Evolutionary conservation across 2,329 filamentous ascomycete species (phyloP).

Genomic region (Trichoderma sp.): DNA sequence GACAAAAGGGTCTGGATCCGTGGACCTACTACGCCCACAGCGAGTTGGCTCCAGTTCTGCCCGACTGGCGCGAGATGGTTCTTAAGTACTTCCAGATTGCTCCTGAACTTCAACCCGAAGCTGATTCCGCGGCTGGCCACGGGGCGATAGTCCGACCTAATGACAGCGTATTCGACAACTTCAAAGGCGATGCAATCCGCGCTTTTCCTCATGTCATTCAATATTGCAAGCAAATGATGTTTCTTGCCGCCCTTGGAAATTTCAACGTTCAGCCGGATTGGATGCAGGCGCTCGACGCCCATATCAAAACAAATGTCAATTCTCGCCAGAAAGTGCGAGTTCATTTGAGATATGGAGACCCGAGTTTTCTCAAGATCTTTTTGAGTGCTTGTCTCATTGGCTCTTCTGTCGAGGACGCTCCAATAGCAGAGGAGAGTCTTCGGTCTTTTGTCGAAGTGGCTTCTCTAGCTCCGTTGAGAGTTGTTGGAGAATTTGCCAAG

Average conservation of each 20-base stretch:
- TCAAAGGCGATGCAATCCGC: slow-evolving; percentile 50
- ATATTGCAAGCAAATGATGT: slow-evolving; percentile 64
- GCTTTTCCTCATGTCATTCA: slow-evolving; percentile 71
- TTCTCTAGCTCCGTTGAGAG: slow-evolving; percentile 54
- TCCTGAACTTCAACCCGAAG: slow-evolving; percentile 41
- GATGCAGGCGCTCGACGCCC: slow-evolving; percentile 76
- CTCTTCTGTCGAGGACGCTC: slow-evolving; percentile 51
- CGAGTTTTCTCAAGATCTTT: slow-evolving; percentile 46
- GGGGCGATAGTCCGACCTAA: slow-evolving; percentile 19
- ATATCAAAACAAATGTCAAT: slow-evolving; percentile 70
- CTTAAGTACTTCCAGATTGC: slow-evolving; percentile 51
- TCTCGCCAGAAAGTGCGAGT: slow-evolving; percentile 62
- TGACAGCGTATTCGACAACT: slow-evolving; percentile 49
- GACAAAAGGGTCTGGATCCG: slow-evolving; percentile 80
- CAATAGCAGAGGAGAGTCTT: slow-evolving; percentile 52
- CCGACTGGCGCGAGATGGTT: slow-evolving; percentile 57
- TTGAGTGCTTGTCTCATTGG: slow-evolving; percentile 62
- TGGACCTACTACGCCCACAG: slow-evolving; percentile 56
- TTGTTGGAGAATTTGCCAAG: slow-evolving; percentile 54
- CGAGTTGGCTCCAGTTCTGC: slow-evolving; percentile 47
- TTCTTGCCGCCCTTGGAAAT: slow-evolving; percentile 53
- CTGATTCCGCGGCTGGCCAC: slow-evolving; percentile 32
- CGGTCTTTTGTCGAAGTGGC: slow-evolving; percentile 59
- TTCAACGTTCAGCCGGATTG: slow-evolving; percentile 75
- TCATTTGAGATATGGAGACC: slow-evolving; percentile 53